These are phyloP conservation scores for Fusarium nematophilum DNA, from an alignment of 2,329 filamentous ascomycete species.

Conservation along the genomic window DNA sequence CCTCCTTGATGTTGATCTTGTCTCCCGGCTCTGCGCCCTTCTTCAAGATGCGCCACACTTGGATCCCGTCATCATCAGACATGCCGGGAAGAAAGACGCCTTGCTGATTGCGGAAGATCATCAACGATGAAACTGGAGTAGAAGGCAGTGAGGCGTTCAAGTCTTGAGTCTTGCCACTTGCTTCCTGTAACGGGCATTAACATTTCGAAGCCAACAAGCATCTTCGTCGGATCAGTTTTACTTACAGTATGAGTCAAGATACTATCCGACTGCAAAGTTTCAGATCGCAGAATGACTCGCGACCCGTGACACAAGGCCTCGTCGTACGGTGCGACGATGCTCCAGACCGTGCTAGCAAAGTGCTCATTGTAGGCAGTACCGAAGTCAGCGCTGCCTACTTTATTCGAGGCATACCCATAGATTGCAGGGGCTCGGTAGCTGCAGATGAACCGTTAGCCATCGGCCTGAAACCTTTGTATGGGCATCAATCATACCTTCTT, in stretches of 20 bases:
- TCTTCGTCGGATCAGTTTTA: neutral
- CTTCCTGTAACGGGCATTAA: no score
- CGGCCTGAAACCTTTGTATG: no score
- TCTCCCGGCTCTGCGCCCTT: neutral
- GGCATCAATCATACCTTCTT: no score
- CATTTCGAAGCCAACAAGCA: no score
- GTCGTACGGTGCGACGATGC: slow-evolving; percentile 14
- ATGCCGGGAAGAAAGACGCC: slow-evolving; percentile 6
- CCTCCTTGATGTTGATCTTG: neutral
- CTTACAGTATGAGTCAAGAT: neutral
- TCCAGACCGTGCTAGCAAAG: slow-evolving; percentile 7
- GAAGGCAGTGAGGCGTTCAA: neutral
- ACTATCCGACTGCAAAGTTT: no score
- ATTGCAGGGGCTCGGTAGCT: slow-evolving; percentile 13
- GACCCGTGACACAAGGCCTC: slow-evolving; percentile 1
- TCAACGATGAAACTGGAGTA: neutral
- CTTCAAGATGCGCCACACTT: slow-evolving; percentile 11
- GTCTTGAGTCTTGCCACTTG: neutral
- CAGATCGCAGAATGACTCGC: neutral
- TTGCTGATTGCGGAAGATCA: slow-evolving; percentile 16
- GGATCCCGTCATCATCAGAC: slow-evolving; percentile 3
- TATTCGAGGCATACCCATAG: slow-evolving; percentile 1
- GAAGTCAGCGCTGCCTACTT: neutral
- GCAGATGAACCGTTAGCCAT: no score
- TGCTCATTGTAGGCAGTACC: neutral